Percentiles rank a stretch among this genome's conserved stretches.
These are phyloP conservation scores for Caryopteris hybrid DNA, from an alignment of 305 asterid species.

Conservation along the genomic window DNA sequence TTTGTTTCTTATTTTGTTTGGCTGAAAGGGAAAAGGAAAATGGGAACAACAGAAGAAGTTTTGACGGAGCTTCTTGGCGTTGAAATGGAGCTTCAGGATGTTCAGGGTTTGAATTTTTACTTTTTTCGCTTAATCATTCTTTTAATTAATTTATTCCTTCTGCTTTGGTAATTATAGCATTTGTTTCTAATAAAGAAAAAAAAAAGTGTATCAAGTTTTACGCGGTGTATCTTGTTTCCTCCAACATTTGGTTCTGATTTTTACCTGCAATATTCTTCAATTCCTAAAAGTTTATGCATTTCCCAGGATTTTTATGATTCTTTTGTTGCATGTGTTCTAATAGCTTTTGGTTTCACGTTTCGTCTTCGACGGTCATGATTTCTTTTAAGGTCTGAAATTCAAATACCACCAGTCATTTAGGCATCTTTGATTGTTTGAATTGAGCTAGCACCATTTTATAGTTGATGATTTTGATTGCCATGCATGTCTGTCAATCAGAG, in stretches of 20 bases:
- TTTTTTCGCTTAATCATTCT: not conserved
- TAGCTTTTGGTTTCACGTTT: not conserved
- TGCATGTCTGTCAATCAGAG: slow-evolving; percentile 36
- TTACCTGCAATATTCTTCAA: not conserved
- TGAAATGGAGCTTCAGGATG: slow-evolving; percentile 79
- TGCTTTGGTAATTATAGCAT: not conserved
- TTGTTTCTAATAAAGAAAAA: no score
- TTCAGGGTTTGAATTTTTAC: slow-evolving; percentile 51
- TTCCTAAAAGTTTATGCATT: not conserved
- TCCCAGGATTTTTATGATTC: not conserved
- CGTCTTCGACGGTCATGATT: not conserved
- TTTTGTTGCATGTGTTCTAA: not conserved
- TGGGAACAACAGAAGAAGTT: slow-evolving; percentile 63
- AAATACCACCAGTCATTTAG: not conserved
- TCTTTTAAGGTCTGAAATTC: not conserved
- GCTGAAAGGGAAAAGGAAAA: slow-evolving; percentile 11
- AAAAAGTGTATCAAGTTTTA: not conserved
- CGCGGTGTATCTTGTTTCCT: not conserved
- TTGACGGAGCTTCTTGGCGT: slow-evolving; percentile 74
- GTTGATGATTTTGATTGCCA: slow-evolving; percentile 12
- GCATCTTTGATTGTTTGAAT: not conserved
- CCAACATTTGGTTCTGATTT: not conserved
- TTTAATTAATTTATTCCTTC: not conserved
- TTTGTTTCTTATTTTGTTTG: not conserved
- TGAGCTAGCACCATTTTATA: not conserved